These are phyloP conservation scores for Asterionellopsis glacialis DNA, from an alignment of 108 stramenopile species.

Conservation along the genomic window DNA sequence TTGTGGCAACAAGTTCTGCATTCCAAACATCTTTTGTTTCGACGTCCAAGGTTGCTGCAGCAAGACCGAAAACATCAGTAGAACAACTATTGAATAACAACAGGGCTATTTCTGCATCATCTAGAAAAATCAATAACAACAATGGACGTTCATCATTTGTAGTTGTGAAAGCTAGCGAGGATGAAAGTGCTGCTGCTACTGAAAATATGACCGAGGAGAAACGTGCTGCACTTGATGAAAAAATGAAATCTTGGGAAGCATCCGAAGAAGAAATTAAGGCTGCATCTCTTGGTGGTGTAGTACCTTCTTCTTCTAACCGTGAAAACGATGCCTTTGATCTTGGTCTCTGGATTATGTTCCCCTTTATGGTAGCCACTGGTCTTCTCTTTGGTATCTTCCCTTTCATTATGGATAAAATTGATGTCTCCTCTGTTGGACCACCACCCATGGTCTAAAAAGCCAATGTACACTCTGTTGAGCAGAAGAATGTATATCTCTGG, in stretches of 20 bases:
- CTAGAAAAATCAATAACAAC: too few relatives aligned
- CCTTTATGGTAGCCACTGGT: conserved; percentile 51
- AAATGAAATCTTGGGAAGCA: conserved; percentile 80
- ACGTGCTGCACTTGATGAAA: conserved; percentile 43
- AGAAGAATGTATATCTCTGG: too few relatives aligned
- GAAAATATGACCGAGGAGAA: neutral
- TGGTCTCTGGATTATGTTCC: conserved; percentile 67
- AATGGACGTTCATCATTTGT: too few relatives aligned
- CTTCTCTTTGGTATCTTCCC: conserved; percentile 62
- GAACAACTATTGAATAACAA: too few relatives aligned
- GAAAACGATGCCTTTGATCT: conserved; percentile 69
- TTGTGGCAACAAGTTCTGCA: too few relatives aligned
- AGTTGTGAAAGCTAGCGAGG: neutral
- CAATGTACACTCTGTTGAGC: neutral
- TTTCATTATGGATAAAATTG: conserved; percentile 67
- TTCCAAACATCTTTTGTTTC: too few relatives aligned
- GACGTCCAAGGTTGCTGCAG: too few relatives aligned
- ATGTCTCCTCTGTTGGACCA: conserved; percentile 63
- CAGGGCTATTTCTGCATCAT: too few relatives aligned
- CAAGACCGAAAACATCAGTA: too few relatives aligned
- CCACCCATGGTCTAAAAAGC: conserved; percentile 54
- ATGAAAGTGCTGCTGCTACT: neutral
- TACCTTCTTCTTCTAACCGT: conserved; percentile 16
- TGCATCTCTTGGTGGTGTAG: conserved; percentile 60
- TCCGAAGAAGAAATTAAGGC: conserved; percentile 71